A percentile compares a stretch with the other conserved stretches of the same genome.
Conservation (phyloP, 352 stramenopile species). For the Sclerospora graminicola region DNA sequence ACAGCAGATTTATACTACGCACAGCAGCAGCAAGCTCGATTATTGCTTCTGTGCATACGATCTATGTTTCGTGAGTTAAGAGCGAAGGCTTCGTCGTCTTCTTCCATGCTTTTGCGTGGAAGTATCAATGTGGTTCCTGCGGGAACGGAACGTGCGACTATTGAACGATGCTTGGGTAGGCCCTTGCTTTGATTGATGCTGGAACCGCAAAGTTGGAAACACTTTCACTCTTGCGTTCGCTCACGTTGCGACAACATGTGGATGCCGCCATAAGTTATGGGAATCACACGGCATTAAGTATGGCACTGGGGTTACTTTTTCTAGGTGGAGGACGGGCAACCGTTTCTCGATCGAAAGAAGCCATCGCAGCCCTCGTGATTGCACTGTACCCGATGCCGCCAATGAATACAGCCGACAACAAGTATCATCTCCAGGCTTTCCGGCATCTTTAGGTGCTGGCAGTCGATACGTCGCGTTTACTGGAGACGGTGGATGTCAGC, state of each 20-base stretch:
- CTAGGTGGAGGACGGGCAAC: conserved; percentile 91
- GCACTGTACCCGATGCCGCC: conserved; percentile 92
- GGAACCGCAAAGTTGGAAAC: conserved; percentile 92
- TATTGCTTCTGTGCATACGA: conserved; percentile 91
- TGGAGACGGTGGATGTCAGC: conserved; percentile 75
- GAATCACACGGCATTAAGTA: conserved; percentile 91
- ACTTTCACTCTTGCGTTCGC: conserved; percentile 85
- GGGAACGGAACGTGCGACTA: conserved; percentile 71
- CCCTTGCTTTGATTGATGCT: conserved; percentile 92
- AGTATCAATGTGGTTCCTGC: conserved; percentile 39
- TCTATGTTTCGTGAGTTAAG: conserved; percentile 85
- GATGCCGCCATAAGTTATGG: conserved; percentile 88
- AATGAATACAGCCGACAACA: conserved; percentile 90
- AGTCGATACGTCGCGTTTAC: conserved; percentile 52
- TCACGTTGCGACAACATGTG: conserved; percentile 69
- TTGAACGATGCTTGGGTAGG: conserved; percentile 92
- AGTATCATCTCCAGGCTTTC: conserved; percentile 82
- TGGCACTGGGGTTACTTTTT: conserved; percentile 95
- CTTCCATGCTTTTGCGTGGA: conserved; percentile 18
- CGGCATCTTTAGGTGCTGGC: conserved; percentile 89
- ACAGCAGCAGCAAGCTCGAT: conserved; percentile 88
- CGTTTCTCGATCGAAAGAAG: conserved; percentile 76
- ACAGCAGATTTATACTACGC: conserved; percentile 51
- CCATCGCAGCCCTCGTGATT: conserved; percentile 91
- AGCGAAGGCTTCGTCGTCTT: conserved; percentile 22